Base-by-base conservation (phyloP, 257 asterid species). In the Marsdenia floribunda region DNA sequence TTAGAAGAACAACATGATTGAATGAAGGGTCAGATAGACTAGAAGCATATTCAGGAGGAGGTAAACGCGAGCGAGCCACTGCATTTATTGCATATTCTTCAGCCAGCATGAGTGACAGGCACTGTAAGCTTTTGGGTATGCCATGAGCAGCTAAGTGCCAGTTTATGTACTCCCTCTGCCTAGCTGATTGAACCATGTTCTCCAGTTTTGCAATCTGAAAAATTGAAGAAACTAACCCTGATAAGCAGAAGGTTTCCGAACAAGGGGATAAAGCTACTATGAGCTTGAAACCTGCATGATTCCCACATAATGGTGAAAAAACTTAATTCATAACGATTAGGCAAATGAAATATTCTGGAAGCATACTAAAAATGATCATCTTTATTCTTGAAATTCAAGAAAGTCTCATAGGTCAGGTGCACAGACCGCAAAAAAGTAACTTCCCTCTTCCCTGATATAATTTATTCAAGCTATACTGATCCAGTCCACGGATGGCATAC, bases 131-230 rank as follows among this genome's bases (percentile, higher is more conserved):
- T 79, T 79, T 88, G 68, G 98, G 96, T 68, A 89, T 82, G 26
- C 89, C 89, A 61, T 80, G 91, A 83, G 98, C 83, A 84, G 97
- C 96, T 77, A 91, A 77, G 84, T 91, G 90, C 98, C 98, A 90
- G 85, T 83, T 86, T 44, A 87, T 16, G 37, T 87, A 87, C 82
- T 93, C 97, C 2, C 82, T 89, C 78, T 82, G 80, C 76, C 83
- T 84, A 46, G 97, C 93, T 70, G 80, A 82, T 83, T 85, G 83
- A 60, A 88, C 91, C 78, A 76, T 70, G 55, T 78, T 80, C 78
- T 89, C 97, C 96, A 93, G 86, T 81, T 84, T 88, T 69, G 78
- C 70, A 26, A 91, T 80, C 98, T 93, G 85, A 76, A 80, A 69
- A 72, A 37, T 22, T 53, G 61, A 61, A 73, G 82, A 72, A 75